These are phyloP conservation scores for Chalciporus piperatoides DNA, from an alignment of 1,284 basidiomycete genomes.

Conservation along the genomic window DNA sequence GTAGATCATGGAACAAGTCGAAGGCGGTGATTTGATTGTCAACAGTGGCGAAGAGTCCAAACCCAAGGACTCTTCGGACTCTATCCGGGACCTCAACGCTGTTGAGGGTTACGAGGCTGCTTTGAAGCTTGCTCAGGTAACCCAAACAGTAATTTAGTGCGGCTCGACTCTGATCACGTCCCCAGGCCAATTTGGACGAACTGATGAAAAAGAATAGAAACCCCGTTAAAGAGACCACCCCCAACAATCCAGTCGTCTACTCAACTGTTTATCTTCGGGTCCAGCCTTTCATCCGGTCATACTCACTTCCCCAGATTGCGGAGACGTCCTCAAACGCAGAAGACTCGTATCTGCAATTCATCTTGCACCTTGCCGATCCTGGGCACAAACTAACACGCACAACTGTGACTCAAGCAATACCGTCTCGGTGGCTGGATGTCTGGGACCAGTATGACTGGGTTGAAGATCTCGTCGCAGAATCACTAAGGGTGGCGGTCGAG, in stretches of 20 bases:
- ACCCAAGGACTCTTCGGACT: slow-evolving; percentile 52
- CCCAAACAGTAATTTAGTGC: background rate
- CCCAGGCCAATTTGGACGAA: slow-evolving; percentile 75
- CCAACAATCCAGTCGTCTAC: slow-evolving; percentile 76
- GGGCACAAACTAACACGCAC: slow-evolving; percentile 72
- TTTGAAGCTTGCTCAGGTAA: slow-evolving; percentile 75
- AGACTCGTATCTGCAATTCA: slow-evolving; percentile 73
- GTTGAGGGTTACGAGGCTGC: slow-evolving; percentile 84
- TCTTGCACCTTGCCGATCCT: slow-evolving; percentile 81
- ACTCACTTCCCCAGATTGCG: slow-evolving; percentile 40
- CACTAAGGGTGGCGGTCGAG: slow-evolving; percentile 77
- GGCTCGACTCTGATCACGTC: slow-evolving; percentile 2
- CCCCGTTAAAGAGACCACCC: slow-evolving; percentile 39
- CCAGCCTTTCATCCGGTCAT: slow-evolving; percentile 75
- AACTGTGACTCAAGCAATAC: slow-evolving; percentile 78
- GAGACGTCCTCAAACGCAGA: slow-evolving; percentile 22
- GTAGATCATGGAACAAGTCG: slow-evolving; percentile 90
- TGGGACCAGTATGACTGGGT: slow-evolving; percentile 96
- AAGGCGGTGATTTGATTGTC: slow-evolving; percentile 87
- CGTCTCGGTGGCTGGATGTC: slow-evolving; percentile 77
- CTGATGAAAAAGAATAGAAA: slow-evolving; percentile 61
- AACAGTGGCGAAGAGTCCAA: slow-evolving; percentile 78
- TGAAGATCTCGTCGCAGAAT: slow-evolving; percentile 87
- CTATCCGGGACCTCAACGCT: slow-evolving; percentile 69
- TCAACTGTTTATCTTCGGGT: slow-evolving; percentile 93